Evolutionary conservation across 345 rosid species (phyloP), one percentile per base, ranked within the genome.

Genomic region (Salix purpurea): DNA sequence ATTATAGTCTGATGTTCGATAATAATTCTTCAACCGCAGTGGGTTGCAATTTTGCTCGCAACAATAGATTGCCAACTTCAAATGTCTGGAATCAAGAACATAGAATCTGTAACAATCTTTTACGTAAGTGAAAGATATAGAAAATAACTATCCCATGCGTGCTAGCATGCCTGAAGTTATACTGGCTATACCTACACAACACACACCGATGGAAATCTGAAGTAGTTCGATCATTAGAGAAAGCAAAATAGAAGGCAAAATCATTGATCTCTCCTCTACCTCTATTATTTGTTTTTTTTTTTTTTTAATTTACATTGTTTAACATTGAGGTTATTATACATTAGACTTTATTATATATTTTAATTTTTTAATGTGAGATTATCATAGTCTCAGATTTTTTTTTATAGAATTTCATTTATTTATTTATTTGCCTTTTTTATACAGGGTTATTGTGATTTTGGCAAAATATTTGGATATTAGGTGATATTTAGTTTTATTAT

Each of bases 1-100:
- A 76, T 95, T n/a, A 67, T 50, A 37, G 23, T 86, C 58, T 92
- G 84, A 87, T 65, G 26, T 23, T 12, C 23, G 12, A 21, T n/a
- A 7, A 37, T 37, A 56, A 54, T 16, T 66, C 46, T 74, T 48
- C 61, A 65, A 48, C 28, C 39, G 5, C 21, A 14, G 23, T 2
- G 37, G 67, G 15, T 26, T 28, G 36, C 34, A 32, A 6, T 48
- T 34, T 21, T 36, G 44, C 28, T 24, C 21, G 14, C n/a, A 67
- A n/a, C 11, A 39, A 50, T 50, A 56, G 71, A 69, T 69, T 42
- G 61, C 79, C 79, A 32, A 61, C 36, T 36, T 52, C 50, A 61
- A 24, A 71, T 28, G 69, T 14, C 34, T 6, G 30, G 42, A n/a
- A 72, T 7, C 3, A 39, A 67, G 34, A 67, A 52, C 2, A 21